phyloP scores from a whole-genome alignment of 2,329 filamentous ascomycete genomes.

The Cryphonectria naterciae region DNA sequence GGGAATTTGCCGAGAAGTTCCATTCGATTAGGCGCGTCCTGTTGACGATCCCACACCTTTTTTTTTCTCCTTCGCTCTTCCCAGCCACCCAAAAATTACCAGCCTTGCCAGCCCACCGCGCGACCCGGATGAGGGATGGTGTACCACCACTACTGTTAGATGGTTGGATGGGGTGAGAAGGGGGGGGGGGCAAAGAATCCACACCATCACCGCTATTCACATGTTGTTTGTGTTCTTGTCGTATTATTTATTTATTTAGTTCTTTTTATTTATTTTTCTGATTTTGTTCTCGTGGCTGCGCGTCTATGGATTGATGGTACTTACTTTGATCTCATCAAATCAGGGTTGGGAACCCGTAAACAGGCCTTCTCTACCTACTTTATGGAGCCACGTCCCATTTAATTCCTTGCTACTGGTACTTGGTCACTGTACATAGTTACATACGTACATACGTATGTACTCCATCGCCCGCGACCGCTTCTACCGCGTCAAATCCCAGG shows the following conservation, averaged over 20 bases:
- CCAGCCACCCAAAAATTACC: constrained; percentile 7
- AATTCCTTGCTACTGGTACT: neutral
- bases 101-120: constrained; percentile 2
- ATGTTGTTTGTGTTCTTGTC: neutral
- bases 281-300: neutral
- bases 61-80: neutral
- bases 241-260: neutral
- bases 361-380: neutral
- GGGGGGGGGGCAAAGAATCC: neutral
- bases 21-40: neutral
- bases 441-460: no score
- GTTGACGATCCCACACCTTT: neutral
- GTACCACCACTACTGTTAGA: neutral
- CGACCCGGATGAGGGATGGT: neutral
- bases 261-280: neutral
- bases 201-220: constrained; percentile 5
- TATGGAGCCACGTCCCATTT: neutral
- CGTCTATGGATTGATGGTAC: neutral
- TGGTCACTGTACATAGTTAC: neutral
- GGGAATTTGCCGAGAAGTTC: neutral
- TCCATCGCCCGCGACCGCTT: neutral
- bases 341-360: neutral
- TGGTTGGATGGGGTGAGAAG: neutral
- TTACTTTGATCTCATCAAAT: neutral
- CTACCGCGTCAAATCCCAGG: constrained; percentile 13